These are phyloP conservation scores for Aspergillus sclerotialis DNA, from an alignment of 2,329 filamentous ascomycete genomes.

Conservation along the genomic window DNA sequence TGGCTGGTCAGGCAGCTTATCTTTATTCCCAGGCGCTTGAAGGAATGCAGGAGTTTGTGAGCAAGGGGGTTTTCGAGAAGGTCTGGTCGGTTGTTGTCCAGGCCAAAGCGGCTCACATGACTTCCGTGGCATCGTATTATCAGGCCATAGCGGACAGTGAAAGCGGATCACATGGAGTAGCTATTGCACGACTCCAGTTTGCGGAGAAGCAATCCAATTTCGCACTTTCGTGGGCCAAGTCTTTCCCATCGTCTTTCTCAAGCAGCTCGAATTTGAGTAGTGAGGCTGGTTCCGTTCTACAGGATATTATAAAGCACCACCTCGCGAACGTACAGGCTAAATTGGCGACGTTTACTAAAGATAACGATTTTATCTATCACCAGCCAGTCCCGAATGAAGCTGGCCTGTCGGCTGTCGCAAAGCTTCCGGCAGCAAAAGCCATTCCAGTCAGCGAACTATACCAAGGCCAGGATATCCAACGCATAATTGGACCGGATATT, in stretches of 20 bases:
- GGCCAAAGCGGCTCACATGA: constrained; percentile 73
- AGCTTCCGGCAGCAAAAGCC: constrained; percentile 89
- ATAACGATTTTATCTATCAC: constrained; percentile 99
- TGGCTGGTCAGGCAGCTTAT: constrained; percentile 84
- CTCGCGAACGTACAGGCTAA: constrained; percentile 73
- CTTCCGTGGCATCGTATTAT: constrained; percentile 84
- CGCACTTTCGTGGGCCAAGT: constrained; percentile 66
- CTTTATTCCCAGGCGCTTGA: constrained; percentile 83
- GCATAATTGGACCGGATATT: constrained; percentile 93
- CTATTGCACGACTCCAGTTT: constrained; percentile 73
- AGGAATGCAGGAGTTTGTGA: constrained; percentile 86
- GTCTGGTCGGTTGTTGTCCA: constrained; percentile 71
- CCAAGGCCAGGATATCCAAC: constrained; percentile 91
- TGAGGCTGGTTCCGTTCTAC: constrained; percentile 66
- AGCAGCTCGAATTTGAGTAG: constrained; percentile 75
- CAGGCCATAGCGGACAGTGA: constrained; percentile 89
- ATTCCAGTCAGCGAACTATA: constrained; percentile 97
- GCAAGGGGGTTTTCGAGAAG: constrained; percentile 86
- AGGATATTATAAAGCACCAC: constrained; percentile 81
- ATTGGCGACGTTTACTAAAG: constrained; percentile 68
- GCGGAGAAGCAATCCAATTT: constrained; percentile 74
- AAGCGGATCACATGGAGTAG: constrained; percentile 75
- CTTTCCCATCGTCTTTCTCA: constrained; percentile 73
- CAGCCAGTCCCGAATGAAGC: constrained; percentile 83
- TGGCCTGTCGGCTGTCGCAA: constrained; percentile 71